Evolutionary conservation across 208 protist species (phyloP).

Genomic region (Angomonas deanei): DNA sequence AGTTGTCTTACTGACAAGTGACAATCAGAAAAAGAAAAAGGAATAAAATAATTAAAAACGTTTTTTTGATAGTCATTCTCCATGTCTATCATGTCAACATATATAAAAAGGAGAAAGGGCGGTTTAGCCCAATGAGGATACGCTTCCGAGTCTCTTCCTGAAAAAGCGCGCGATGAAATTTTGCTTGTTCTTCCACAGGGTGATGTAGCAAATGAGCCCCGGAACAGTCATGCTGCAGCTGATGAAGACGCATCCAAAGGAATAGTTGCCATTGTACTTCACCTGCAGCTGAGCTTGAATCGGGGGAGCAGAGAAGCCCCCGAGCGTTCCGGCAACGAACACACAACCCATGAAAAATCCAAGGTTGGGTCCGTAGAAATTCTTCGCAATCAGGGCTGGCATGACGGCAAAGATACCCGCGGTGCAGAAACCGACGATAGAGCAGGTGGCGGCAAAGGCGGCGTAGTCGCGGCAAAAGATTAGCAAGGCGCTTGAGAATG

Average conservation of each 20-base stretch:
- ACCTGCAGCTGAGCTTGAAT: constrained; percentile 65
- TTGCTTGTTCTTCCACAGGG: constrained; percentile 54
- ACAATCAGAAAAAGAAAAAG: constrained; percentile 2
- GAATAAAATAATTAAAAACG: constrained; percentile 3
- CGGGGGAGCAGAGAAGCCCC: constrained; percentile 67
- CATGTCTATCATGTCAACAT: no score
- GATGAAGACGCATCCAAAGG: constrained; percentile 73
- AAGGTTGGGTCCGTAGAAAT: constrained; percentile 72
- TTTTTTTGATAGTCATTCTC: background rate
- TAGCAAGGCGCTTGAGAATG: constrained; percentile 31
- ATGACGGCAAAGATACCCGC: constrained; percentile 81
- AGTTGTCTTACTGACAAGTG: background rate
- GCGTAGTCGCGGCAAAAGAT: constrained; percentile 64
- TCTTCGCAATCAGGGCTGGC: constrained; percentile 59
- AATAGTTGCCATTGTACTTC: constrained; percentile 65
- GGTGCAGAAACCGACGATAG: constrained; percentile 72
- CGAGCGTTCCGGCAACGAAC: constrained; percentile 63
- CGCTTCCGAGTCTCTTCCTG: background rate
- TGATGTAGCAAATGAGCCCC: constrained; percentile 53
- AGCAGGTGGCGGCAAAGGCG: constrained; percentile 46
- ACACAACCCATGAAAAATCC: constrained; percentile 73
- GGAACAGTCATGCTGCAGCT: constrained; percentile 55
- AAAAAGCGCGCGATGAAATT: constrained; percentile 18
- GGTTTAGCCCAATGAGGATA: background rate
- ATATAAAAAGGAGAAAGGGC: background rate